Conservation (phyloP, 148 eudicot genomes). For the Spergularia marina region DNA sequence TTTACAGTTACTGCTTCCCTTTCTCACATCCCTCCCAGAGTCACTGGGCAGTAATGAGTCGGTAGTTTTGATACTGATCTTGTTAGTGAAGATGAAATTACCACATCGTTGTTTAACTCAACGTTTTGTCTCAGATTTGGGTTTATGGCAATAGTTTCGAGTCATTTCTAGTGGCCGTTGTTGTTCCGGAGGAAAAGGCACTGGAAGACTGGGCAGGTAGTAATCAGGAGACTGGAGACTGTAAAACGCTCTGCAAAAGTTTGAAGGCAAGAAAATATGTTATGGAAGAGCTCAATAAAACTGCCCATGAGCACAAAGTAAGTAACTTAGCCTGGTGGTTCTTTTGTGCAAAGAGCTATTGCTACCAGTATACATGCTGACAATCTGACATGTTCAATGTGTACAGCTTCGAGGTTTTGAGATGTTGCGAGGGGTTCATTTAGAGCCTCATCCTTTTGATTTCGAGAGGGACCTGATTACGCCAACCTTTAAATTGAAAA, state of each 20-base stretch:
- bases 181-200: slow-evolving; percentile 75
- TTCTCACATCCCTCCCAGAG: background rate
- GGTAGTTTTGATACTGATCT: background rate
- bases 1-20: background rate
- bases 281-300: slow-evolving; percentile 69
- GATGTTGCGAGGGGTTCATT: slow-evolving; percentile 66
- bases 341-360: background rate
- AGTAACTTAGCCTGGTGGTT: slow-evolving; percentile 15
- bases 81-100: background rate
- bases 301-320: slow-evolving; percentile 65
- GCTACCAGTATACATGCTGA: slow-evolving; percentile 3
- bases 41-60: background rate
- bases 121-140: slow-evolving; percentile 60
- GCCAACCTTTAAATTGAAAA: slow-evolving; percentile 94
- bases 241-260: slow-evolving; percentile 56
- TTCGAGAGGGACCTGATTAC: slow-evolving; percentile 82
- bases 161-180: slow-evolving; percentile 91
- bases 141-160: slow-evolving; percentile 93
- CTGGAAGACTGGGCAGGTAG: slow-evolving; percentile 79
- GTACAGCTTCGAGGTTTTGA: slow-evolving; percentile 89
- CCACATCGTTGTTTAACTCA: background rate
- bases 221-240: slow-evolving; percentile 49
- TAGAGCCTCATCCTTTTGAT: slow-evolving; percentile 85
- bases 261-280: slow-evolving; percentile 62
- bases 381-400: background rate